Base-by-base conservation (phyloP, 2,329 filamentous ascomycete species). In the Colletotrichum truncatum region DNA sequence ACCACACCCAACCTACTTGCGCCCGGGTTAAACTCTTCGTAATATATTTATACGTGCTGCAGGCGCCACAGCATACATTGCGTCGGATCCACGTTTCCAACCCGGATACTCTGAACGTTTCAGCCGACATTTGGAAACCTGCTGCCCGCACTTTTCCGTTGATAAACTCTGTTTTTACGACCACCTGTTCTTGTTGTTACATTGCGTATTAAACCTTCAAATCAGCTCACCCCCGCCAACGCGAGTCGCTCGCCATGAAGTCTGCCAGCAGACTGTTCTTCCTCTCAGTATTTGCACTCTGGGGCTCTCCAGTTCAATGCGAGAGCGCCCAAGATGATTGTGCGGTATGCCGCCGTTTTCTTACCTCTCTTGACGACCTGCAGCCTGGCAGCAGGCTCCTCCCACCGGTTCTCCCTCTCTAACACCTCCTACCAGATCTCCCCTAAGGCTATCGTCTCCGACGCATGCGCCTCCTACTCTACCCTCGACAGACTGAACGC, bases 401-500 rank as follows among this genome's bases (percentile, higher is more conserved):
- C 68, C 30, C 67, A 66, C 63, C 69, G 69, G 46, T 70, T 71
- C n/a, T 48, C 69, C 49, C n/a, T 72, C 64, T 78, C 81, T 85
- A 79, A 85, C 75, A 67, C 68, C 61, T 64, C 69, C 45, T 72
- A 73, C 68, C 83, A 97, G 93, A 92, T 97, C 72, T 93, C 96
- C 41, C 93, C 94, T 16, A 90, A 91, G 70, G 88, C 93, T 67
- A 97, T 96, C 73, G 94, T 99, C 36, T 93, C 92, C 43, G 96
- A 99, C 78, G 94, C 96, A 51, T 98, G 96, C 81, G 93, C 93
- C 67, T 97, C 95, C 60, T 99, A 97, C 80, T 90, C 91, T 60
- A 94, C 93, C 36, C 91, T 99, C 77, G 94, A 99, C 75, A 83
- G 85, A 39, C 84, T 99, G 57, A 99, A 98, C 80, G 79, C 84